Conservation (phyloP, 2,329 filamentous ascomycete species). For the Fusarium sp. region DNA sequence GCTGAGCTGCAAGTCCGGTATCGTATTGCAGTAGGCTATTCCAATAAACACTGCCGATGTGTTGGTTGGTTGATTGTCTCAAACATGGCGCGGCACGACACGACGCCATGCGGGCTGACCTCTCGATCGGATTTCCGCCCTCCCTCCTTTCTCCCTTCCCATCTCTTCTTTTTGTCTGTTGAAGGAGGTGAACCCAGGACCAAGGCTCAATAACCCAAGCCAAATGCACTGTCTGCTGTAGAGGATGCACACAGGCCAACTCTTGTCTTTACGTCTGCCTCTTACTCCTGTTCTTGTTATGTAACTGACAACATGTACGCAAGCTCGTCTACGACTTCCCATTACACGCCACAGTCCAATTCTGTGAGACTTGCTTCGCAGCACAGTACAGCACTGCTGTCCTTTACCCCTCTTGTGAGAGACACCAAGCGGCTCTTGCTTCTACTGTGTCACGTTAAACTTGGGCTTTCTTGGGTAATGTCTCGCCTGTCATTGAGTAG, state of each 20-base stretch:
- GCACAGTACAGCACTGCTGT: background rate
- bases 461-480: conserved; percentile 4
- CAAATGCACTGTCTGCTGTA: background rate
- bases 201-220: conserved; percentile 12
- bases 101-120: conserved; percentile 11
- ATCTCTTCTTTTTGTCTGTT: background rate
- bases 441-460: background rate
- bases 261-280: background rate
- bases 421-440: background rate
- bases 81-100: conserved; percentile 18
- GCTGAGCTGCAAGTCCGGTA: background rate
- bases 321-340: conserved; percentile 15
- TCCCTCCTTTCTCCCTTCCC: background rate
- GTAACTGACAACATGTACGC: background rate
- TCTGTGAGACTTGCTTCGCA: conserved; percentile 8
- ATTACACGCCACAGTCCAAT: conserved; percentile 22
- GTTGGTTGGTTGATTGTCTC: conserved; percentile 20
- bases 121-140: conserved; percentile 23
- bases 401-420: conserved; percentile 7
- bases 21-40: background rate
- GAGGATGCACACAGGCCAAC: background rate
- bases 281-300: background rate
- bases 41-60: conserved; percentile 7
- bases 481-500: conserved; percentile 18
- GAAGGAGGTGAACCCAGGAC: background rate